Evolutionary conservation across 352 stramenopile genomes (phyloP).

Genomic region (Globisporangium takayamanum): DNA sequence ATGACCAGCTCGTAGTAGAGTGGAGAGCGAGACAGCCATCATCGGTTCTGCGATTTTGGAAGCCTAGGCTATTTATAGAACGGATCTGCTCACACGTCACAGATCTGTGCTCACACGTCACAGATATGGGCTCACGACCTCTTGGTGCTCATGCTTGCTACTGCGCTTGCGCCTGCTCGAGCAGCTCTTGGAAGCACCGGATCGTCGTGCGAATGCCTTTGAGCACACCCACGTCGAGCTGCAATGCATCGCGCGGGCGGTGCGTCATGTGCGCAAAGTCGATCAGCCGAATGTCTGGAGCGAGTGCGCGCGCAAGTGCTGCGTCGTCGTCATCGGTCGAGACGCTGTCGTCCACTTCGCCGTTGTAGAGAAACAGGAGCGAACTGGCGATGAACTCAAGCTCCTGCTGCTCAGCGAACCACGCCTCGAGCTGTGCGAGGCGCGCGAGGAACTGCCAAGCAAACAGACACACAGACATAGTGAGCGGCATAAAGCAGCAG

Average conservation of each 20-base stretch:
- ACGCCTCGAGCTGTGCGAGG: conserved; percentile 52
- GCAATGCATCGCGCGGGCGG: conserved; percentile 8
- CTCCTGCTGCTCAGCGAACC: conserved; percentile 75
- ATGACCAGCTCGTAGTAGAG: background rate
- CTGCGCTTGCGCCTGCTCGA: conserved; percentile 8
- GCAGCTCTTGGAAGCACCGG: conserved; percentile 45
- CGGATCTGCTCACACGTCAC: background rate
- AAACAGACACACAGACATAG: background rate
- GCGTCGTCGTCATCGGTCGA: conserved; percentile 19
- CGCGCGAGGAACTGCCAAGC: conserved; percentile 50
- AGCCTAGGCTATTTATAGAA: background rate
- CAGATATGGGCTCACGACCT: background rate
- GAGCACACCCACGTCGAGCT: conserved; percentile 52
- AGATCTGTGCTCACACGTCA: background rate
- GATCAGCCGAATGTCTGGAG: conserved; percentile 68
- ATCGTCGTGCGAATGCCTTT: conserved; percentile 45
- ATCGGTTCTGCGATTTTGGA: conserved; percentile 7
- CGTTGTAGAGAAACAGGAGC: conserved; percentile 93
- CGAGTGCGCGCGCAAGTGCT: conserved; percentile 4
- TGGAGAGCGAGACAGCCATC: background rate
- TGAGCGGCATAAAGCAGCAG: background rate
- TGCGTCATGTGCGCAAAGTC: conserved; percentile 74
- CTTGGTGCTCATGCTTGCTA: background rate
- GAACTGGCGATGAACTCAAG: conserved; percentile 93
- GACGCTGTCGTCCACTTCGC: conserved; percentile 14